Evolutionary conservation across 2,329 filamentous ascomycete species (phyloP).

Genomic region (Scedosporium aurantiacum): DNA sequence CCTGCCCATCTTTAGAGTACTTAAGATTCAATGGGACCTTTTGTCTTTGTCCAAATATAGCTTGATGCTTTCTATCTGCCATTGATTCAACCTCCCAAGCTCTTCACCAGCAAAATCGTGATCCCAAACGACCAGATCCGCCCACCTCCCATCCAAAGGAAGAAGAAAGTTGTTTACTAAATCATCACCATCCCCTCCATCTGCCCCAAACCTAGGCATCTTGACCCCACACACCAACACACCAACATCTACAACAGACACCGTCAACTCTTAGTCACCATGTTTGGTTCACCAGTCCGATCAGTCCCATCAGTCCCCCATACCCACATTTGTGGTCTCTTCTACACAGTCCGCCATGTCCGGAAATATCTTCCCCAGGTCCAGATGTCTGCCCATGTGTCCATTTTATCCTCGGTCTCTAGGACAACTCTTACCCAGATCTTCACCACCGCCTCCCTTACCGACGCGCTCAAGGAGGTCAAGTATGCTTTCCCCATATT

Average conservation of each 20-base stretch:
- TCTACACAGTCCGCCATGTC: slow-evolving; percentile 13
- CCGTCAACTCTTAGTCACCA: neutral
- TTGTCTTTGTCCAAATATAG: no score
- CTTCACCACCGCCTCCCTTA: slow-evolving; percentile 13
- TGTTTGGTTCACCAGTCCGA: neutral
- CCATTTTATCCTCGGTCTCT: slow-evolving; percentile 43
- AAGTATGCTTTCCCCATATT: slow-evolving; percentile 62
- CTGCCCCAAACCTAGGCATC: neutral
- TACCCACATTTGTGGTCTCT: slow-evolving; percentile 23
- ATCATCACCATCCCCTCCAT: neutral
- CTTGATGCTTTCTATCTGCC: no score
- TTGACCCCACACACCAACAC: neutral
- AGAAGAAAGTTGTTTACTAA: neutral
- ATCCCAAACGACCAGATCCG: neutral
- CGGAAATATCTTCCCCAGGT: slow-evolving; percentile 46
- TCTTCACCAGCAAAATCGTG: neutral
- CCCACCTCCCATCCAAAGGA: neutral
- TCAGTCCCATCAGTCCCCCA: neutral
- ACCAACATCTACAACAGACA: neutral
- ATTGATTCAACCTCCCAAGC: neutral
- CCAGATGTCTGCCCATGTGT: slow-evolving; percentile 45
- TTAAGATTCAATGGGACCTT: no score
- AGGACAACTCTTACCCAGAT: slow-evolving; percentile 36
- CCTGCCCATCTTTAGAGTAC: no score
- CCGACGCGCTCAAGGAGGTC: slow-evolving; percentile 47